Base-by-base conservation (phyloP, 192 early-diverging fungal species). In the Backusella parvicylindrica region DNA sequence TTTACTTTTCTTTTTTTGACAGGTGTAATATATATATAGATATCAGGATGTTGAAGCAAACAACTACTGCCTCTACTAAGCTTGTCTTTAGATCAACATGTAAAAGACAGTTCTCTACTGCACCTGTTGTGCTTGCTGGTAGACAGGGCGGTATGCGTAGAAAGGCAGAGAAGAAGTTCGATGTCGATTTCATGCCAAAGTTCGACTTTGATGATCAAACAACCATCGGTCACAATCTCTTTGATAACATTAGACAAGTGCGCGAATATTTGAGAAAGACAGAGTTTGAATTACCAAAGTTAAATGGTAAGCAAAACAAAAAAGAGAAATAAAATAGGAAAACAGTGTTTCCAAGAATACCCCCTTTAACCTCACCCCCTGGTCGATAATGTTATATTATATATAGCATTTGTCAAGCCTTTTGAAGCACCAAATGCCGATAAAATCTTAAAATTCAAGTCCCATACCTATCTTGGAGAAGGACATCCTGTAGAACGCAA, bases 211-310 rank as follows among this genome's bases (percentile, higher is more conserved):
- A 89, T 66, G 84, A 86, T 70, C 85, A 85, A 23, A 83, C 88
- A n/a, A 88, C 84, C n/a, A 70, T 79, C 37, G 88, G 86, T 49
- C 82, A 86, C 71, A 81, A 84, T 40, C 71, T 75, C 15, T 77
- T 88, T 75, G 81, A 83, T 21, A 81, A 83, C 37, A 84, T 86
- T 72, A 71, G 80, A 8, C 84, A 89, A 49, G 80, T 89, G 35
- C 83, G 88, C 23, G 81, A 86, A 66, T 88, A 88, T 71, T 80
- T 89, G 23, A 77, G 88, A 72, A 89, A 85, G 68, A 77, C 84
- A 37, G 82, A 86, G 68, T 88, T 84, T 70, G 88, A 89, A 63
- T 68, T 89, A 13, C 88, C 88, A n/a, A 85, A 89, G 74, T 78
- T 89, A 33, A 82, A 76, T 74, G 81, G 88, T 89, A 83, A 72